Conservation (phyloP, 352 stramenopile species). For the Globisporangium cylindrosporum region DNA sequence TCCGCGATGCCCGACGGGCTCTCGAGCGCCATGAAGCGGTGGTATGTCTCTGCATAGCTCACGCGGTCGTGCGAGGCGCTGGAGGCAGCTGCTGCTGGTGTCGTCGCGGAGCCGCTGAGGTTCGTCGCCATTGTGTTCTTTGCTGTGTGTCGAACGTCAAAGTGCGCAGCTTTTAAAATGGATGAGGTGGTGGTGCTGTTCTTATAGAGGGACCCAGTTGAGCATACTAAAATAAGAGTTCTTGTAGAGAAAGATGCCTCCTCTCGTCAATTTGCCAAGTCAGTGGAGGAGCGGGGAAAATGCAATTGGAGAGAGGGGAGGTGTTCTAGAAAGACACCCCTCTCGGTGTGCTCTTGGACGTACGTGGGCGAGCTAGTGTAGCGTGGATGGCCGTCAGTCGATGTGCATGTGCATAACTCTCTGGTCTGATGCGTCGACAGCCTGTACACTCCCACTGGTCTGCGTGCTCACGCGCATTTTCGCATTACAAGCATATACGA, state of each 20-base stretch:
- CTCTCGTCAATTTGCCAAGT: not conserved
- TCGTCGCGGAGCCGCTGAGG: slow-evolving; percentile 13
- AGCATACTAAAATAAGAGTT: slow-evolving; percentile 12
- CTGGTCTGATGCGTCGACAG: not conserved
- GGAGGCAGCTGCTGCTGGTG: not conserved
- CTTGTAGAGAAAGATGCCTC: slow-evolving; percentile 30
- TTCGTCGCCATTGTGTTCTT: slow-evolving; percentile 9
- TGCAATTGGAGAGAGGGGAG: not conserved
- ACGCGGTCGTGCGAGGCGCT: slow-evolving; percentile 26
- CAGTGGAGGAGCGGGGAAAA: not conserved
- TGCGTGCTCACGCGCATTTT: too few relatives aligned
- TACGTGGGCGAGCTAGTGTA: too few relatives aligned
- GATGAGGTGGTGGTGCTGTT: slow-evolving; percentile 2
- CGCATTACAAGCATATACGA: too few relatives aligned
- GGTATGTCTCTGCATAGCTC: slow-evolving; percentile 36
- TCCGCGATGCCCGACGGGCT: slow-evolving; percentile 34
- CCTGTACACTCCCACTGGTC: too few relatives aligned
- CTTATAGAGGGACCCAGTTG: not conserved
- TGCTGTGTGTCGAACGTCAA: slow-evolving; percentile 2
- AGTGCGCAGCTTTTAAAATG: not conserved
- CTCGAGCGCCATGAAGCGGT: slow-evolving; percentile 42
- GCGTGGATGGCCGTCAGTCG: too few relatives aligned
- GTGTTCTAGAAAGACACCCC: not conserved
- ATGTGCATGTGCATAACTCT: not conserved
- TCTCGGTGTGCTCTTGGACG: too few relatives aligned